Base-by-base conservation (phyloP, 2,329 filamentous ascomycete genomes). In the Conoideocrella luteorostrata region DNA sequence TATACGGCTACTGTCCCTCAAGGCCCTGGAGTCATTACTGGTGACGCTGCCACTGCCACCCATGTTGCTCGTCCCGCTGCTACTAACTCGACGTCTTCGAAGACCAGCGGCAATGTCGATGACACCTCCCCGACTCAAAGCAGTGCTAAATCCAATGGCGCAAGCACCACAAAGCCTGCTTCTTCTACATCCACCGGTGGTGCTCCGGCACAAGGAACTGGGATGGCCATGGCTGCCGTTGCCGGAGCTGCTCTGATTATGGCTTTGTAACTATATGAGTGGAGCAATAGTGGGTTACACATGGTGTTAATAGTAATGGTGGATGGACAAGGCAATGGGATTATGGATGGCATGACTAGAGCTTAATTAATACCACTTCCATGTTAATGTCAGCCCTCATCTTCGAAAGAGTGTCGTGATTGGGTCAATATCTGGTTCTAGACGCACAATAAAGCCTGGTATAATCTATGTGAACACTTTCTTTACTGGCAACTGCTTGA, bases 11-110 rank as follows among this genome's bases (percentile, higher is more conserved):
- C 49, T 18, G 63, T 57, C 1, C 44, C 47, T 5, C 66, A 68
- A 47, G 67, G 68, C 0, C 60, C 63, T 2, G 69, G 70, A 15
- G 43, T 52, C 13, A 68, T 72, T 45, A 71, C 67, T 23, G 68
- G 68, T 11, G 60, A 56, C 32, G 65, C 65, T 7, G 57, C 62
- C 17, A 54, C 52, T 10, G 65, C 65, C 10, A 65, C 62, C 5
- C 56, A 54, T 11, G 32, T 17, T 7, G 36, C 24, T 29, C 61
- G 56, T 15, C 52, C 45, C 9, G 44, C 43, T 24, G 35, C 50
- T 5, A 48, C 22, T 17, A 44, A 46, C 11, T 33, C 44, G 3
- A 36, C 44, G 3, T 32, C 47, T 35, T 48, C 45, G 17, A 46
- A 47, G 5, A 50, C 50, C 15, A 34, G 21, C 4, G 17, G 41